A percentile compares a stretch with the other conserved stretches of the same genome.
phyloP scores from a whole-genome alignment of 2,329 filamentous ascomycete species.

The Fusarium dimerum region DNA sequence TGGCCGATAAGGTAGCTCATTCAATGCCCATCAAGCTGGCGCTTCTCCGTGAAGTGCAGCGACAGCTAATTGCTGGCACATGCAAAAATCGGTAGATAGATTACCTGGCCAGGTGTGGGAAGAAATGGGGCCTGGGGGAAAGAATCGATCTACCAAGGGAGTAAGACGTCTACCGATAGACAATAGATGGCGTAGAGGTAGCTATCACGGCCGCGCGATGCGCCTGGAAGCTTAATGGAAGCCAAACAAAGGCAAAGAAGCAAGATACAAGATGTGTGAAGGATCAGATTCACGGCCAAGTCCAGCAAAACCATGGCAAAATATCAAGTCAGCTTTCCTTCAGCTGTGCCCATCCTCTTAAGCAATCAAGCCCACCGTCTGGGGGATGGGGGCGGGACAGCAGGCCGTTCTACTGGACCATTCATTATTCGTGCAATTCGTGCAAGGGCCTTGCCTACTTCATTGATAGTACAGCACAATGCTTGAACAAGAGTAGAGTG shows the following conservation, averaged over 20 bases:
- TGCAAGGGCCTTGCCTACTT: constrained; percentile 13
- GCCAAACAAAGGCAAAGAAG: neutral
- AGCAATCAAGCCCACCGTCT: constrained; percentile 18
- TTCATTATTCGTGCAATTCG: constrained; percentile 5
- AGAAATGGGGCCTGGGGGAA: neutral
- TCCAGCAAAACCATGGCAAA: constrained; percentile 15
- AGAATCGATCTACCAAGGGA: constrained; percentile 3
- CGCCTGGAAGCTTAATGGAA: neutral
- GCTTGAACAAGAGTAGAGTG: constrained; percentile 5
- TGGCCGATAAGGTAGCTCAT: neutral
- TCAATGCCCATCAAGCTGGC: neutral
- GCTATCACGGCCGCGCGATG: neutral
- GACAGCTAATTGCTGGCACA: neutral
- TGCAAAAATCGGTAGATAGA: neutral
- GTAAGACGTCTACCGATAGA: constrained; percentile 4
- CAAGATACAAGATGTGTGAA: constrained; percentile 1
- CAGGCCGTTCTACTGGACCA: constrained; percentile 17
- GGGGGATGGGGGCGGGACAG: constrained; percentile 11
- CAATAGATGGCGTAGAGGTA: constrained; percentile 9
- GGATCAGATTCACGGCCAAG: constrained; percentile 14
- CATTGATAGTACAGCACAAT: constrained; percentile 5
- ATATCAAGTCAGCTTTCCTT: neutral
- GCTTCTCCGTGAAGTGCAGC: neutral
- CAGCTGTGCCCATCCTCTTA: constrained; percentile 9
- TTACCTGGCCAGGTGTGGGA: neutral